These are phyloP conservation scores for Suhomyces chickasaworum DNA, from an alignment of 1,139 yeast species.

Conservation along the genomic window DNA sequence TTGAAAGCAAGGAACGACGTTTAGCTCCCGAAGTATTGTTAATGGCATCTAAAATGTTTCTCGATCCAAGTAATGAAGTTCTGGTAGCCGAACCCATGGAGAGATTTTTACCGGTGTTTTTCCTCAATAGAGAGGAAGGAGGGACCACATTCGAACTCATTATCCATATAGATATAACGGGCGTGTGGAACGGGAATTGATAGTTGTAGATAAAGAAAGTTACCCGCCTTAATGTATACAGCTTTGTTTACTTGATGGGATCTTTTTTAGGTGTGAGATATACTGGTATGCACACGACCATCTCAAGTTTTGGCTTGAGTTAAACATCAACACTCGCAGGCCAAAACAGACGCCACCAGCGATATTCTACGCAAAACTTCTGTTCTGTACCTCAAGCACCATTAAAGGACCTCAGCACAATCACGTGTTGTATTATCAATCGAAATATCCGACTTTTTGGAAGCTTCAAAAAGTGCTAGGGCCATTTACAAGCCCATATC, in stretches of 20 bases:
- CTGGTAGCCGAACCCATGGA: constrained; percentile 42
- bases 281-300: constrained; percentile 11
- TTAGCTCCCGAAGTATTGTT: constrained; percentile 21
- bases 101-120: constrained; percentile 34
- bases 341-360: not conserved
- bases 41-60: constrained; percentile 18
- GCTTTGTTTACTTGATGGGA: constrained; percentile 5
- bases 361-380: not conserved
- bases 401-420: not conserved
- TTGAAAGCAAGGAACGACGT: constrained; percentile 39
- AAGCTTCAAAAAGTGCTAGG: not conserved
- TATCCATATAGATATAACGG: constrained; percentile 1
- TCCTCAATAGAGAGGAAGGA: constrained; percentile 33
- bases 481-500: not conserved
- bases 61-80: constrained; percentile 28
- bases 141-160: constrained; percentile 17
- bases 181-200: not conserved
- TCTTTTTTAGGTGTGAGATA: constrained; percentile 6
- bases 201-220: not conserved
- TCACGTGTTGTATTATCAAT: not conserved
- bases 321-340: constrained; percentile 5
- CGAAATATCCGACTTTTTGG: not conserved
- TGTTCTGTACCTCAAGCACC: not conserved
- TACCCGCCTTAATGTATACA: constrained; percentile 6
- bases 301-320: not conserved